A percentile compares a stretch with the other conserved stretches of the same genome.
Evolutionary conservation across 1,139 yeast species (phyloP).

Genomic region (Martiniozyma asiatica): DNA sequence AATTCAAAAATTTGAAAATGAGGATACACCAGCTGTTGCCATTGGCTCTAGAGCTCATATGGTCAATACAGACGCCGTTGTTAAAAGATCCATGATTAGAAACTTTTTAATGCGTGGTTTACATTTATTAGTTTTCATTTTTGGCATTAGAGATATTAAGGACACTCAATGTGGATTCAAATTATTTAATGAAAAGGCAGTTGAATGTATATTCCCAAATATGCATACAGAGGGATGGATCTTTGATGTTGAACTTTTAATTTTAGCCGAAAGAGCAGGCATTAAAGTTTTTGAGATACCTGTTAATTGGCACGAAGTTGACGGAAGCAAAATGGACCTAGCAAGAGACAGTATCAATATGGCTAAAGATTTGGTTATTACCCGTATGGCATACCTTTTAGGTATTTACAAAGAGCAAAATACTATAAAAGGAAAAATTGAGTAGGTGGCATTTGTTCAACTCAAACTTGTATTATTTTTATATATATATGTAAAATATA

Average conservation of each 20-base stretch:
- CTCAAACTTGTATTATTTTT: too few relatives aligned
- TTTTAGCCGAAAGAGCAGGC: constrained; percentile 61
- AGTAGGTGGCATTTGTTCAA: too few relatives aligned
- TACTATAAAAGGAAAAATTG: constrained; percentile 1
- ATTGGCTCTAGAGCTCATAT: constrained; percentile 94
- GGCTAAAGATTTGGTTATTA: constrained; percentile 93
- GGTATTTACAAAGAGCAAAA: constrained; percentile 46
- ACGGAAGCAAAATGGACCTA: constrained; percentile 84
- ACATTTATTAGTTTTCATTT: constrained; percentile 72
- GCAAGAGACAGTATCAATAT: constrained; percentile 83
- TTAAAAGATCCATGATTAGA: constrained; percentile 76
- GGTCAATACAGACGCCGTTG: constrained; percentile 95
- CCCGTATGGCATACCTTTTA: constrained; percentile 74
- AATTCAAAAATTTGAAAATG: constrained; percentile 25
- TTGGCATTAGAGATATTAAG: constrained; percentile 76
- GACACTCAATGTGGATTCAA: constrained; percentile 98
- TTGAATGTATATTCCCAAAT: constrained; percentile 60
- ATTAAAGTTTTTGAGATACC: constrained; percentile 68
- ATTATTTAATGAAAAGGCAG: constrained; percentile 65
- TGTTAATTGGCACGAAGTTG: constrained; percentile 94
- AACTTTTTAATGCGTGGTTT: constrained; percentile 89
- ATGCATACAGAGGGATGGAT: constrained; percentile 99
- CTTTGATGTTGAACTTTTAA: constrained; percentile 84
- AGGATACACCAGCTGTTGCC: constrained; percentile 44
- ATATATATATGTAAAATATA: too few relatives aligned